Evolutionary conservation across 805 yeast species (phyloP).

Genomic region (Zygosaccharomyces pseudorouxii): DNA sequence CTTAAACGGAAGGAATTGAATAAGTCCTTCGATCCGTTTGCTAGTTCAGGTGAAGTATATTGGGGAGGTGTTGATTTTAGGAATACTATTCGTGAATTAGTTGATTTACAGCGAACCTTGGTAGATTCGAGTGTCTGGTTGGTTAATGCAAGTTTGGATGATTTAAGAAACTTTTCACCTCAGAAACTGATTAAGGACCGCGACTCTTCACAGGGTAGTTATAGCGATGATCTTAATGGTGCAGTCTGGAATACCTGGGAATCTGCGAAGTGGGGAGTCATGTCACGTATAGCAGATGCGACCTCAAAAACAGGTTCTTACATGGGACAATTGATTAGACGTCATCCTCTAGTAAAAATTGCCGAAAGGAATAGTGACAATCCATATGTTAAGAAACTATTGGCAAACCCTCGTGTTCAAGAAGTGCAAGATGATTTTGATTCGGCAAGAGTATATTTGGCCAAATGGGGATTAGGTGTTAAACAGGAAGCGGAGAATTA

Average conservation of each 20-base stretch:
- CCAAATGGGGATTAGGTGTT: slow-evolving; percentile 94
- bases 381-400: slow-evolving; percentile 43
- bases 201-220: background rate
- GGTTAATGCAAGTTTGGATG: slow-evolving; percentile 66
- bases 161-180: slow-evolving; percentile 37
- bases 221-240: slow-evolving; percentile 1
- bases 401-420: slow-evolving; percentile 74
- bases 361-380: slow-evolving; percentile 43
- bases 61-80: slow-evolving; percentile 93
- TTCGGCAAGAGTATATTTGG: slow-evolving; percentile 84
- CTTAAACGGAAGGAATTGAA: slow-evolving; percentile 55
- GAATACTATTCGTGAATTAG: slow-evolving; percentile 46
- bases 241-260: slow-evolving; percentile 27
- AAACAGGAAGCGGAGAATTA: slow-evolving; percentile 80
- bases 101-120: slow-evolving; percentile 62
- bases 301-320: slow-evolving; percentile 40
- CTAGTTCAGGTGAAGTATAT: slow-evolving; percentile 48
- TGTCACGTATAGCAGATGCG: slow-evolving; percentile 79
- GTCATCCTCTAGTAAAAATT: slow-evolving; percentile 30
- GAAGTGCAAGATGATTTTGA: slow-evolving; percentile 83
- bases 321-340: slow-evolving; percentile 22
- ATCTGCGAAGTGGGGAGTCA: slow-evolving; percentile 74
- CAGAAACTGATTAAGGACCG: slow-evolving; percentile 5
- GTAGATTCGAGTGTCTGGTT: slow-evolving; percentile 69
- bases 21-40: slow-evolving; percentile 71